A percentile compares a stretch with the other conserved stretches of the same genome.
phyloP scores from a whole-genome alignment of 2,329 filamentous ascomycete species.

The Geoglossum cookeanum region DNA sequence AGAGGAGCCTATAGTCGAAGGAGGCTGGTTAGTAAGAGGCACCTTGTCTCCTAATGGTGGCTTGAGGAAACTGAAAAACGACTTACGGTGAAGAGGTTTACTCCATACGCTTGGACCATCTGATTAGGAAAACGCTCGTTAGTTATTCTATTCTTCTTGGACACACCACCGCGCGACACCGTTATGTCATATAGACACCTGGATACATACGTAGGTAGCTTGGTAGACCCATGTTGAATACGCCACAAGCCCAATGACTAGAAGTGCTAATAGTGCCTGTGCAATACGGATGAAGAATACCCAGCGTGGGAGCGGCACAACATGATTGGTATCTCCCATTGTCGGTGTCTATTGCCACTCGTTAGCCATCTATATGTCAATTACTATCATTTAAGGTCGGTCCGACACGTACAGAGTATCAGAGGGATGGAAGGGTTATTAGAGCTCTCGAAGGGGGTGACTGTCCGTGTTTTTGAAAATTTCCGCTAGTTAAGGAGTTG shows the following conservation, averaged over 20 bases:
- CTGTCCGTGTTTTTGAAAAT: too few relatives aligned
- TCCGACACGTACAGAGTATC: too few relatives aligned
- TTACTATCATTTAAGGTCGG: too few relatives aligned
- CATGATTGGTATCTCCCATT: not conserved
- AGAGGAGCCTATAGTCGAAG: not conserved
- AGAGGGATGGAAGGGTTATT: too few relatives aligned
- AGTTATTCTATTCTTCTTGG: not conserved
- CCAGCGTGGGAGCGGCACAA: not conserved
- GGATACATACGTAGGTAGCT: not conserved
- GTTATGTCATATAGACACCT: too few relatives aligned
- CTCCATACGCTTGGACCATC: not conserved
- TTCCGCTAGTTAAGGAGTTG: too few relatives aligned
- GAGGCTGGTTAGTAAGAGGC: not conserved
- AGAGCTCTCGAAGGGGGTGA: too few relatives aligned
- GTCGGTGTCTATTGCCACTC: too few relatives aligned
- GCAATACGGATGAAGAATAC: not conserved
- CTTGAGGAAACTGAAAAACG: not conserved
- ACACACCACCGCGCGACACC: not conserved
- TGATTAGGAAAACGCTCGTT: not conserved
- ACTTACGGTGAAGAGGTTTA: slow-evolving; percentile 1
- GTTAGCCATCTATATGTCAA: not conserved
- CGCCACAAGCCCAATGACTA: not conserved
- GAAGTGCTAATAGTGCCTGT: not conserved
- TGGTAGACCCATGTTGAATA: not conserved
- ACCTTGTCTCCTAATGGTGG: not conserved